Evolutionary conservation across 176 grass and related monocot genomes (phyloP), one percentile per base, ranked within the genome.

Genomic region (Aegilops bicornis): DNA sequence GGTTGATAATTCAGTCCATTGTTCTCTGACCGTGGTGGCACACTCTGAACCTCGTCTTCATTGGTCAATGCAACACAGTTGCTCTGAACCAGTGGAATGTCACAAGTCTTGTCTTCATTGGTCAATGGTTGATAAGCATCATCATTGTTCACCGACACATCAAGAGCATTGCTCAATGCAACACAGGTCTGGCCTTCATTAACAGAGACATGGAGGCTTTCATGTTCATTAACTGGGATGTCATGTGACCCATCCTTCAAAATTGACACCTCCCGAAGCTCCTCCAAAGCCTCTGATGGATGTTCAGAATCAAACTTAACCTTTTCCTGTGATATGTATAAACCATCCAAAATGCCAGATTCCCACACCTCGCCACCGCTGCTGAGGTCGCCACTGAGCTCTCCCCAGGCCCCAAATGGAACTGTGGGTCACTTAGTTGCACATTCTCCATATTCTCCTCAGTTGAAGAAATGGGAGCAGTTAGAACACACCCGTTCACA

Each of bases 401-500:
- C 80, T 99, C 77, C 35, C 97, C 97, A 76, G 97, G 97, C 29
- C 97, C 97, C 83, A 99, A 80, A 79, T 97, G 97, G 77, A 99
- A 99, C 69, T 97, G 97, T 0, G 94, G 97, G 3, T 92, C 89
- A 79, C 88, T 81, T 56, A 98, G 84, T 68, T 98, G 92, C 87
- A 99, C 86, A 89, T 90, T 86, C 13, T 90, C 80, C 29, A 84
- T 79, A 23, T 72, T 58, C 62, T 88, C 89, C 82, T 99, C 90
- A 4, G 77, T 85, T 30, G 89, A 94, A 77, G 89, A 96, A 80
- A 99, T 91, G 48, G 97, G 97, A 0, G 97, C 97, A 33, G 92
- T 99, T 60, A 99, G 92, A 45, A 99, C 87, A 89, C 91, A 92
- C n/a, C 97, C 97, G 23, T 99, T 94, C 43, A 99, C 91, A 82